Evolutionary conservation across 2,329 filamentous ascomycete genomes (phyloP), one percentile per base, ranked within the genome.

Genomic region (Lecanicillium sp.): DNA sequence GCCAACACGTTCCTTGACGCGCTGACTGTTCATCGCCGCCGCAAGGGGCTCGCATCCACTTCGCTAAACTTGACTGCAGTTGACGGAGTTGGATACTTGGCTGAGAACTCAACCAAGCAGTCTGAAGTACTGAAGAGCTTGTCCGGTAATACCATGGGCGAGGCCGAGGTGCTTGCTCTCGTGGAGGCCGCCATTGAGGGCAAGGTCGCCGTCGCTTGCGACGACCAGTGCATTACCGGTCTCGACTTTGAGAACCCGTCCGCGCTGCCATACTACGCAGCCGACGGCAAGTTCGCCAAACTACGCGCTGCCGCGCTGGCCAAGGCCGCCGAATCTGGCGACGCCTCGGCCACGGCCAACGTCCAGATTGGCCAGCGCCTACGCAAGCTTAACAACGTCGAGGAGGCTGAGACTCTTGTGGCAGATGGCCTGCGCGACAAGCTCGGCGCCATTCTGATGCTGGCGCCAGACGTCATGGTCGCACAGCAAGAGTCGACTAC

Each of bases 41-140:
- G 50, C 1, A 52, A 52, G 17, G 66, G 67, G 2, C 51, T 70
- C 3, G 56, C 64, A 3, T 68, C 65, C 17, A 60, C 67, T 0
- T 64, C 65, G 1, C 57, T 81, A 2, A 66, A 78, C 47, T 56
- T 80, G 12, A 73, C 72, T 0, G 63, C 64, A 2, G 63, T 80
- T 8, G 60, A 59, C 0, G 68, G 67, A 42, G 62, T 67, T 1
- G 70, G 70, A 3, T 73, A 72, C 48, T 54, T 74, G 2, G 67
- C 68, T 2, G 64, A 70, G 41, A 67, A 68, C 41, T 56, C 58
- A 0, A 60, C 58, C 35, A 63, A 59, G 31, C 60, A 59, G 4
- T 58, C 58, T 2, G 62, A 70, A 43, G 67, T 69, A 0, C 67
- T 71, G 29, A 67, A 67, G 46, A 72, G 70, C 22, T 55, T 71